These are phyloP conservation scores for Coniochaeta sp. DNA, from an alignment of 2,329 filamentous ascomycete species.

Conservation along the genomic window DNA sequence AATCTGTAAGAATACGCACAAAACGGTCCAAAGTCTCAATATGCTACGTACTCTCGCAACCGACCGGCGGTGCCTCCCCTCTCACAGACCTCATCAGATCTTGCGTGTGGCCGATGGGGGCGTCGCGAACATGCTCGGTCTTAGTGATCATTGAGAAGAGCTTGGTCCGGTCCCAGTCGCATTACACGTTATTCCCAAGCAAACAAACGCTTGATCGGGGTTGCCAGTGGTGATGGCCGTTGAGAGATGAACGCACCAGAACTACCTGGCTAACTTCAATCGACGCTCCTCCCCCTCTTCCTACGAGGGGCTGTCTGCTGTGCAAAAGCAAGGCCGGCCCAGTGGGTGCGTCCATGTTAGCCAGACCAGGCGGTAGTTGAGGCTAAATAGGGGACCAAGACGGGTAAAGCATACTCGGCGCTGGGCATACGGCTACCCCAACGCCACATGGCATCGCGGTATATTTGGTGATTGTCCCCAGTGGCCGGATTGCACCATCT, in stretches of 20 bases:
- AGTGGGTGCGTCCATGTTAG: background rate
- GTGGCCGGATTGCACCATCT: background rate
- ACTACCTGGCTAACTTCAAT: background rate
- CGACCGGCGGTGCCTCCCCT: no score
- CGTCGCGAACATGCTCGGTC: no score
- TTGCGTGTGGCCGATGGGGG: no score
- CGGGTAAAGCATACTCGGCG: background rate
- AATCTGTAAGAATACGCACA: no score
- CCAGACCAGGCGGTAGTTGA: background rate
- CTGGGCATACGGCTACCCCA: background rate
- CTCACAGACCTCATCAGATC: no score
- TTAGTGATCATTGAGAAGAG: no score
- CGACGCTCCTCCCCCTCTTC: background rate
- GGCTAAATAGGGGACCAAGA: background rate
- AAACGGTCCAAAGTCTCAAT: no score
- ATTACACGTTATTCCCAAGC: background rate
- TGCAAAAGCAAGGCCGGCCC: background rate
- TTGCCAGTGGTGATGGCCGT: background rate
- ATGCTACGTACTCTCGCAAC: no score
- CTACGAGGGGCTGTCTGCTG: background rate
- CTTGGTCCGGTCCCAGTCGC: background rate
- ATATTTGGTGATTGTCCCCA: background rate
- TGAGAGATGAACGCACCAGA: background rate
- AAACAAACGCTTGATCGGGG: background rate
- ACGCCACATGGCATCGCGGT: background rate